Evolutionary conservation across 768 basidiomycete genomes (phyloP).

Genomic region (Boletus rubropictus): DNA sequence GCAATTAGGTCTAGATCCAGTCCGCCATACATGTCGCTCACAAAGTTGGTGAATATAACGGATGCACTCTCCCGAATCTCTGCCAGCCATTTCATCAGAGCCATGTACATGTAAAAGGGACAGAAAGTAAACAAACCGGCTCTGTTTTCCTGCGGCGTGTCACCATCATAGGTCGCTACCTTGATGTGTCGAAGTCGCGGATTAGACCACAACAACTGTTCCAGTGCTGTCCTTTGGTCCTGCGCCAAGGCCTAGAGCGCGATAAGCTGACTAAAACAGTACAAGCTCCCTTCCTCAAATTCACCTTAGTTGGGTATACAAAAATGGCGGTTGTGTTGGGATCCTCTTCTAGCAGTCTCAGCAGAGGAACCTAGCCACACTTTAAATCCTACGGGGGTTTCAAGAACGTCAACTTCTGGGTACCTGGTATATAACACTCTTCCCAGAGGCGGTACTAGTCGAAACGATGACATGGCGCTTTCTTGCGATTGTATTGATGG

Average conservation of each 20-base stretch:
- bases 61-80: slow-evolving; percentile 69
- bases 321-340: slow-evolving; percentile 64
- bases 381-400: background rate
- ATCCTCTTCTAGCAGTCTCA: slow-evolving; percentile 61
- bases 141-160: slow-evolving; percentile 69
- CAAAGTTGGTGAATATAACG: slow-evolving; percentile 87
- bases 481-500: slow-evolving; percentile 56
- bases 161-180: slow-evolving; percentile 82
- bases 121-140: slow-evolving; percentile 36
- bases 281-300: background rate
- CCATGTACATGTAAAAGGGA: background rate
- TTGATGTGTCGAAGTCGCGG: slow-evolving; percentile 57
- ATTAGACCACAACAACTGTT: slow-evolving; percentile 57
- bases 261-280: background rate
- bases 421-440: slow-evolving; percentile 84
- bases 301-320: slow-evolving; percentile 84
- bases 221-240: slow-evolving; percentile 70
- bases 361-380: slow-evolving; percentile 54
- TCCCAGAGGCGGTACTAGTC: slow-evolving; percentile 86
- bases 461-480: slow-evolving; percentile 79
- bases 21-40: slow-evolving; percentile 27
- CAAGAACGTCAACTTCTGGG: background rate
- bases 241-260: slow-evolving; percentile 71
- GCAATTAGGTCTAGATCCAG: background rate
- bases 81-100: slow-evolving; percentile 19